Conservation (phyloP, 1,139 yeast species). For the Lodderomyces metapsilosis region DNA sequence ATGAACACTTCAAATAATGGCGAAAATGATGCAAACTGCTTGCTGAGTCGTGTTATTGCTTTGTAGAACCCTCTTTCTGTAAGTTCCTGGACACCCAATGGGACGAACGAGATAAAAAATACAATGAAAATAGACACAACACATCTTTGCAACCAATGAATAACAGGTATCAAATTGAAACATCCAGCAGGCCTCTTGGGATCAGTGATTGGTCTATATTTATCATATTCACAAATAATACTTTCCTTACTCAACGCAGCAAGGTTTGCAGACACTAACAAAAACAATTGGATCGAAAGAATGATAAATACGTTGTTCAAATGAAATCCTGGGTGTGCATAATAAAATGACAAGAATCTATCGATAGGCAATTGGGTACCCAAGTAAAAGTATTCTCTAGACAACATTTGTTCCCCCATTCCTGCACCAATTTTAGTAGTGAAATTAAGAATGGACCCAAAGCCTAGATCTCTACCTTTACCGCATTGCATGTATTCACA, state of each 20-base stretch:
- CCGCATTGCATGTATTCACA: slow-evolving; percentile 91
- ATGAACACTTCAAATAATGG: slow-evolving; percentile 56
- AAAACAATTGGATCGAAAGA: slow-evolving; percentile 45
- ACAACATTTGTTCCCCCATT: slow-evolving; percentile 88
- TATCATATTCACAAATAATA: slow-evolving; percentile 46
- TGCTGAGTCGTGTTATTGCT: slow-evolving; percentile 41
- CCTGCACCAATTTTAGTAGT: slow-evolving; percentile 92
- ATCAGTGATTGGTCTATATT: slow-evolving; percentile 47
- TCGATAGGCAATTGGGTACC: slow-evolving; percentile 81
- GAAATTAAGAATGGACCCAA: slow-evolving; percentile 78
- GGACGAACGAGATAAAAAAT: slow-evolving; percentile 49
- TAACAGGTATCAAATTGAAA: slow-evolving; percentile 47
- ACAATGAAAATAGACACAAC: slow-evolving; percentile 50
- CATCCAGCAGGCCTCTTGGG: slow-evolving; percentile 46
- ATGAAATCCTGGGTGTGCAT: slow-evolving; percentile 76
- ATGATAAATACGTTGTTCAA: slow-evolving; percentile 52
- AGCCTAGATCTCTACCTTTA: slow-evolving; percentile 87
- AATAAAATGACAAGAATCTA: slow-evolving; percentile 77
- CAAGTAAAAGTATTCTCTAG: slow-evolving; percentile 78
- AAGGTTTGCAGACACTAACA: slow-evolving; percentile 45
- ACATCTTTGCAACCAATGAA: slow-evolving; percentile 51
- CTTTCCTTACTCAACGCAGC: slow-evolving; percentile 49
- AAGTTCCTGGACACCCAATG: slow-evolving; percentile 50
- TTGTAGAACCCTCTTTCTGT: slow-evolving; percentile 51
- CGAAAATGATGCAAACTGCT: slow-evolving; percentile 49